Percentiles rank a stretch among this genome's conserved stretches.
Conservation (phyloP, 371 early-diverging fungal genomes). For the Rhizopus sp. region DNA sequence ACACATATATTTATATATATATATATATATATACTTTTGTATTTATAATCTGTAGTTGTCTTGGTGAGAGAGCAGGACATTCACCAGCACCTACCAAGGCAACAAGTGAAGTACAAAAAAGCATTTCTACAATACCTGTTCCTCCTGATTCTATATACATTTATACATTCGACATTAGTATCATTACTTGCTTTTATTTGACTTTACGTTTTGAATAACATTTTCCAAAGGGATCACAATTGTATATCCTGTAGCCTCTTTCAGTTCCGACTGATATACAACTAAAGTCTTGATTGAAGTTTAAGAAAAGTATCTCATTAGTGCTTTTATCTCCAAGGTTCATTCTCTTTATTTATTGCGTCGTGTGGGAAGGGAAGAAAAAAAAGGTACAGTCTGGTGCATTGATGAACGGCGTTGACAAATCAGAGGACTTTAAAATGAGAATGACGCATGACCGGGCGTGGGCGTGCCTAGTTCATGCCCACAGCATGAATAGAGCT, state of each 20-base stretch:
- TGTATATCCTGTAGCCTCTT: constrained; percentile 86
- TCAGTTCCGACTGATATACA: constrained; percentile 89
- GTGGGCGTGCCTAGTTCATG: too few species aligned
- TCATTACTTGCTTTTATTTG: not conserved
- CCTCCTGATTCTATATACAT: constrained; percentile 68
- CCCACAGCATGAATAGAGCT: too few species aligned
- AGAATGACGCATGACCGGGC: constrained; percentile 5
- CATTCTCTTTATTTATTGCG: constrained; percentile 5
- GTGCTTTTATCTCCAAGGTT: constrained; percentile 25
- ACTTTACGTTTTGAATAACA: constrained; percentile 78
- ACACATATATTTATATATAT: not conserved
- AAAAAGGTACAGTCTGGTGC: not conserved
- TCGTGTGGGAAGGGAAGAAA: not conserved
- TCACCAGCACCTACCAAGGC: constrained; percentile 95
- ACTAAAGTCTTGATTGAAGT: constrained; percentile 94
- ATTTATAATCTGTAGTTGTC: constrained; percentile 91
- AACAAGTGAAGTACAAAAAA: constrained; percentile 94
- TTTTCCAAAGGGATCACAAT: constrained; percentile 93
- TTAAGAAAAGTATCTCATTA: constrained; percentile 71
- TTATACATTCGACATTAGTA: not conserved
- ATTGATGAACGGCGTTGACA: not conserved
- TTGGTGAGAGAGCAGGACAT: constrained; percentile 85
- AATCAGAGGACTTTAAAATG: not conserved
- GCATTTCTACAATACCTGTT: constrained; percentile 94
- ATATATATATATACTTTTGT: constrained; percentile 77